Conservation (phyloP, 2,329 filamentous ascomycete genomes). For the Ophiocordyceps camponoti-rufipedis region DNA sequence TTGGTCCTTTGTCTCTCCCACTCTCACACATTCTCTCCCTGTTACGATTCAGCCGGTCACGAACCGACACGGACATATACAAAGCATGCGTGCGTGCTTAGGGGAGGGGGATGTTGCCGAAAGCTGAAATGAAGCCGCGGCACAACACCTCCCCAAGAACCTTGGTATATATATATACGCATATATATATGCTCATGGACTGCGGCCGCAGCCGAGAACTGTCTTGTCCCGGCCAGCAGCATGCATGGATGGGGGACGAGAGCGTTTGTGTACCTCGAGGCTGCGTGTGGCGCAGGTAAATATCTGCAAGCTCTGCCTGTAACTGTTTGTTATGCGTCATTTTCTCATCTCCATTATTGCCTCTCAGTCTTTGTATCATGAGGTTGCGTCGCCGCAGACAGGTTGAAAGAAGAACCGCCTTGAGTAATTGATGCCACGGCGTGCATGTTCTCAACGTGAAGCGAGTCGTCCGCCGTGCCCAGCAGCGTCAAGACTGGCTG, state of each 20-base stretch:
- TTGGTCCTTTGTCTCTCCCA: neutral
- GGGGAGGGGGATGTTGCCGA: neutral
- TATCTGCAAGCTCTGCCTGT: too few species aligned
- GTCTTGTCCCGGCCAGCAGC: too few species aligned
- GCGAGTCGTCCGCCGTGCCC: too few species aligned
- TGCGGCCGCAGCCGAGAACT: neutral
- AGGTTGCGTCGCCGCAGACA: neutral
- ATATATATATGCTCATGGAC: neutral
- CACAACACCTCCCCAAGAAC: neutral
- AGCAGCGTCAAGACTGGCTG: too few species aligned
- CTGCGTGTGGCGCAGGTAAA: too few species aligned
- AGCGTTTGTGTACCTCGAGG: too few species aligned
- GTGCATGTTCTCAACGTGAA: too few species aligned
- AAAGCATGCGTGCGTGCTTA: constrained; percentile 1
- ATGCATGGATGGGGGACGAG: too few species aligned
- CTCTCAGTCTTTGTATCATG: neutral
- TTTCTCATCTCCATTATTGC: neutral
- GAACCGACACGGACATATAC: constrained; percentile 3
- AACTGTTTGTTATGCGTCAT: too few species aligned
- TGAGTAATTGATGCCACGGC: too few species aligned
- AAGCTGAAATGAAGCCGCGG: neutral
- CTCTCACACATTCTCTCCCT: constrained; percentile 3
- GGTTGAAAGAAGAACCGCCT: constrained; percentile 1
- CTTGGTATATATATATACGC: neutral
- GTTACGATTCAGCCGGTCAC: constrained; percentile 14